Conservation (phyloP, 305 asterid genomes). For the Solanum hybrid region DNA sequence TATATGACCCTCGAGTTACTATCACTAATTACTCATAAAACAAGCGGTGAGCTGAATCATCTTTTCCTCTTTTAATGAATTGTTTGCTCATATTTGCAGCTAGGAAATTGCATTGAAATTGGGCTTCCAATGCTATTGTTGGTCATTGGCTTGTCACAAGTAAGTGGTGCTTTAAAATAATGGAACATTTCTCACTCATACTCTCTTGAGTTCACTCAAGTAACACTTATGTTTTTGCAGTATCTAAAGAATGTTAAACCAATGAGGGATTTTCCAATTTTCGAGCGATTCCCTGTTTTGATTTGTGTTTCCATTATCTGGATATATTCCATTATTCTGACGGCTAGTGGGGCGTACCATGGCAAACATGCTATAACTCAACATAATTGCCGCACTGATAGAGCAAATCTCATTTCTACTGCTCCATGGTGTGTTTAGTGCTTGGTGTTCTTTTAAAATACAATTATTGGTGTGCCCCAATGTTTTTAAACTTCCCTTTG, state of each 20-base stretch:
- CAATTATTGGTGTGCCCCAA: neutral
- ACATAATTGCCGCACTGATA: conserved; percentile 75
- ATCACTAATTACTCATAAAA: neutral
- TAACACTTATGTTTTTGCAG: conserved; percentile 42
- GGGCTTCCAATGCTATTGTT: conserved; percentile 84
- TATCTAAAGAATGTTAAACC: conserved; percentile 87
- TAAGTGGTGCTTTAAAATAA: conserved; percentile 29
- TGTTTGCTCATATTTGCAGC: conserved; percentile 31
- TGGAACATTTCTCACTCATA: neutral
- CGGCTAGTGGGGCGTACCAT: conserved; percentile 89
- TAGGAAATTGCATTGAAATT: conserved; percentile 85
- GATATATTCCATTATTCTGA: conserved; percentile 73
- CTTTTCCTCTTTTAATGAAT: neutral
- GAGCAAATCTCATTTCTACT: conserved; percentile 70
- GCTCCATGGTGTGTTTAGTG: conserved; percentile 73
- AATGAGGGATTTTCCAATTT: conserved; percentile 78
- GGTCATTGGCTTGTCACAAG: conserved; percentile 82
- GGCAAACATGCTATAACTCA: conserved; percentile 48
- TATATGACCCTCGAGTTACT: neutral
- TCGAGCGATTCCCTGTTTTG: conserved; percentile 82
- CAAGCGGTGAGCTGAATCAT: neutral
- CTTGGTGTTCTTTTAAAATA: neutral
- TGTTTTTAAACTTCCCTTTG: conserved; percentile 7
- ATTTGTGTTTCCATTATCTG: conserved; percentile 66
- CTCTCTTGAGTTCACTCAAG: conserved; percentile 18